These are phyloP conservation scores for Cyclotella baltica DNA, from an alignment of 108 stramenopile species.

Conservation along the genomic window DNA sequence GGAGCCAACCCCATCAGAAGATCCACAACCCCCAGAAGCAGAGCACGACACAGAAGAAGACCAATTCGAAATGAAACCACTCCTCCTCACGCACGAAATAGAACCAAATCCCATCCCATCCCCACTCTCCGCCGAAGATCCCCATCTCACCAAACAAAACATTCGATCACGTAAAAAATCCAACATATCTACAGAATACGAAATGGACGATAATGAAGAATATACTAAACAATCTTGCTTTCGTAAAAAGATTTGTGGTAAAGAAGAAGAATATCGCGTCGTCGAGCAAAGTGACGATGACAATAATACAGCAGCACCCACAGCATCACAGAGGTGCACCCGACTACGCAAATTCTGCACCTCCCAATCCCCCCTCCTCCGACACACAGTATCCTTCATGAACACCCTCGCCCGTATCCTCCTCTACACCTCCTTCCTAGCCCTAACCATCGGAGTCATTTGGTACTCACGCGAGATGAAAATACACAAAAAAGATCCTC, in stretches of 20 bases:
- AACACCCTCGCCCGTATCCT: slow-evolving; percentile 72
- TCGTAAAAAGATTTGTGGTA: not conserved
- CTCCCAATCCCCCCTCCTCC: slow-evolving; percentile 26
- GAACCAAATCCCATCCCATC: not conserved
- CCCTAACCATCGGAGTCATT: slow-evolving; percentile 64
- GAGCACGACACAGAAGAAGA: slow-evolving; percentile 7
- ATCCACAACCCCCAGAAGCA: not conserved
- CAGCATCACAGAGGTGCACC: slow-evolving; percentile 21
- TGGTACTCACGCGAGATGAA: slow-evolving; percentile 89
- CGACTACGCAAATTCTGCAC: slow-evolving; percentile 33
- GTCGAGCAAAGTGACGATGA: not conserved
- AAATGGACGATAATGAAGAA: slow-evolving; percentile 14
- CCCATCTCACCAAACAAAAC: not conserved
- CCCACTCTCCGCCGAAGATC: not conserved
- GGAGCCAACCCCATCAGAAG: not conserved
- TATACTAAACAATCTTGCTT: not conserved
- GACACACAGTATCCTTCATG: slow-evolving; percentile 72
- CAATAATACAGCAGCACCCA: not conserved
- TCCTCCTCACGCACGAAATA: not conserved
- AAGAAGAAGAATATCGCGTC: not conserved
- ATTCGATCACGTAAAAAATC: slow-evolving; percentile 27
- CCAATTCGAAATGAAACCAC: slow-evolving; percentile 11
- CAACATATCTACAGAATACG: not conserved
- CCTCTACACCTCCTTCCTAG: slow-evolving; percentile 69
- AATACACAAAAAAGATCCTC: slow-evolving; percentile 85